Evolutionary conservation across 192 early-diverging fungal species (phyloP).

Genomic region (Martensiomyces pterosporus): DNA sequence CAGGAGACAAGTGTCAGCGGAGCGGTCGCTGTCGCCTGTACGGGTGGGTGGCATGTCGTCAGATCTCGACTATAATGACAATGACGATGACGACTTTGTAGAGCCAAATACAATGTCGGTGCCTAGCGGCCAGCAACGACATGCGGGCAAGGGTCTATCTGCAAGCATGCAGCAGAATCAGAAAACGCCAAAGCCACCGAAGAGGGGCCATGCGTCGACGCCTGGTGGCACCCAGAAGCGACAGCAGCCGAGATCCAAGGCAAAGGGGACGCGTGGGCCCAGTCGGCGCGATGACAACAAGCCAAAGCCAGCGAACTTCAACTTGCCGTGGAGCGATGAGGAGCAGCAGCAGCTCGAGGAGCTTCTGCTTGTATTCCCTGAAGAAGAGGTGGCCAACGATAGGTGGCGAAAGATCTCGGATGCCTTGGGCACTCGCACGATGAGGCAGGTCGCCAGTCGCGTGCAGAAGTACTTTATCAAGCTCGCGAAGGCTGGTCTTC

Average conservation of each 20-base stretch:
- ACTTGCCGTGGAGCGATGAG: conserved; percentile 68
- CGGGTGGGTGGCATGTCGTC: background rate
- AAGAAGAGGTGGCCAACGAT: conserved; percentile 65
- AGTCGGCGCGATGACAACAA: conserved; percentile 16
- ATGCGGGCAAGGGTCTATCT: no score
- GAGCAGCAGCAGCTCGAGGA: conserved; percentile 60
- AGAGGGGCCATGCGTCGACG: background rate
- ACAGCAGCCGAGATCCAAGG: background rate
- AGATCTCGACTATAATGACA: conserved; percentile 8
- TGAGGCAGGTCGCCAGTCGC: conserved; percentile 70
- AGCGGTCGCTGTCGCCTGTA: conserved; percentile 3
- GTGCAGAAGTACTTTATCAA: conserved; percentile 82
- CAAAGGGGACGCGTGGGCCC: conserved; percentile 6
- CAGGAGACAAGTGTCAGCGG: conserved; percentile 21
- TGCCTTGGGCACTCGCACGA: conserved; percentile 65
- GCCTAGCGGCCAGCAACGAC: no score
- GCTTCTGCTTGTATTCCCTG: conserved; percentile 60
- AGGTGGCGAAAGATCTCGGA: conserved; percentile 69
- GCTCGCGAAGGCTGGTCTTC: conserved; percentile 64
- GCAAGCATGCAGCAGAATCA: background rate
- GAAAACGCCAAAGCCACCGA: background rate
- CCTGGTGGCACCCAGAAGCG: background rate
- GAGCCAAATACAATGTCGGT: no score
- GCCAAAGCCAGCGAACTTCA: conserved; percentile 55
- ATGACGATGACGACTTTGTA: conserved; percentile 25